Evolutionary conservation across 345 rosid genomes (phyloP).

Genomic region (Eucalyptus decipiens): DNA sequence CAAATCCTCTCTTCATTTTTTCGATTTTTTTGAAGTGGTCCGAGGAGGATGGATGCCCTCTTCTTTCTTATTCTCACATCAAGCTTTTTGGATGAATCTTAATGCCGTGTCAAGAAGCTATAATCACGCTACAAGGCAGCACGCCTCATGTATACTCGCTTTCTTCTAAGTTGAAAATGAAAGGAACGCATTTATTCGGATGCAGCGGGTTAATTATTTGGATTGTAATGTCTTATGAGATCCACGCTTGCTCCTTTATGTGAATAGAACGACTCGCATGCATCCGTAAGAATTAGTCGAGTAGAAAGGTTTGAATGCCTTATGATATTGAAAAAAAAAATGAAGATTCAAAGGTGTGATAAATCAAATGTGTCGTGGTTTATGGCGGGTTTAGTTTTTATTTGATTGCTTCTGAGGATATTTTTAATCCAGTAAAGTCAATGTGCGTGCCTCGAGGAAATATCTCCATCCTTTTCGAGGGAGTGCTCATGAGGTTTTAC

Average conservation of each 20-base stretch:
- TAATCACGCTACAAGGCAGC: neutral
- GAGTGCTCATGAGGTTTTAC: neutral
- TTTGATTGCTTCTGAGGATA: neutral
- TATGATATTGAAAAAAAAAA: rapidly evolving
- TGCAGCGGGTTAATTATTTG: rapidly evolving
- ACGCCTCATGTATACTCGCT: neutral
- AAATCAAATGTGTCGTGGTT: rapidly evolving
- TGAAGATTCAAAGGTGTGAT: neutral
- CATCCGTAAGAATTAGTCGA: neutral
- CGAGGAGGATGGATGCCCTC: neutral
- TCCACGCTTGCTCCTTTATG: neutral
- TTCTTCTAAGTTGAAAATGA: neutral
- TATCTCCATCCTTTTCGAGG: neutral
- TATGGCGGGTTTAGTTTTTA: neutral
- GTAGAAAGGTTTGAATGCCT: rapidly evolving
- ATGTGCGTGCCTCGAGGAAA: neutral
- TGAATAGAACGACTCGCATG: neutral
- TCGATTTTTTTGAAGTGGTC: neutral
- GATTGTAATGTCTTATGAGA: neutral
- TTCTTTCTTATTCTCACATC: neutral
- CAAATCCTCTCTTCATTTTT: neutral
- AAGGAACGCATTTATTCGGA: neutral
- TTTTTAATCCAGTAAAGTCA: neutral
- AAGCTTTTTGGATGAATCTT: neutral
- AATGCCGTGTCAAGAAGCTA: neutral